Evolutionary conservation across 2,329 filamentous ascomycete genomes (phyloP).

Genomic region (Colletotrichum eremochloae): DNA sequence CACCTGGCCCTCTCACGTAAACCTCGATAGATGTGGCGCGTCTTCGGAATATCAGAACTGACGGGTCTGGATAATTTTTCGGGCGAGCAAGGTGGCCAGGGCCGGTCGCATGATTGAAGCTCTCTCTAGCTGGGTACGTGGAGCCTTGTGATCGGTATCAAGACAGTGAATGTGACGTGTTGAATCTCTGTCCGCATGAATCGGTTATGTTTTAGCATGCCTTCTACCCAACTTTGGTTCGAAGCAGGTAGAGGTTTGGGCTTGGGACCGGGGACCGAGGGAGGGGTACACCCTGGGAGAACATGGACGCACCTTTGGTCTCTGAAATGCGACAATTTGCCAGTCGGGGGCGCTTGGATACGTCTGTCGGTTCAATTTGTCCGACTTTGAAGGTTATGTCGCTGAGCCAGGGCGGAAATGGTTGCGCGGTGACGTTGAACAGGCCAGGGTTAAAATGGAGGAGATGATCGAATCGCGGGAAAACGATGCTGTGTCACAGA

Average conservation of each 20-base stretch:
- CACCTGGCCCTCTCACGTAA: conserved; percentile 41
- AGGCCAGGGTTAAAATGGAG: conserved; percentile 10
- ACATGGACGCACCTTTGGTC: conserved; percentile 27
- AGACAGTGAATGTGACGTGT: conserved; percentile 26
- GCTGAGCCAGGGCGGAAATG: conserved; percentile 23
- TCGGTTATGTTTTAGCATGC: conserved; percentile 44
- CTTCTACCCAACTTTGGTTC: conserved; percentile 36
- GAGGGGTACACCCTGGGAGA: conserved; percentile 30
- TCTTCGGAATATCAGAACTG: conserved; percentile 37
- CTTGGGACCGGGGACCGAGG: conserved; percentile 22
- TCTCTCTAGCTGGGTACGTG: conserved; percentile 37
- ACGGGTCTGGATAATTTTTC: conserved; percentile 36
- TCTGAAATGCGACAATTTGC: conserved; percentile 21
- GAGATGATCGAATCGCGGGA: conserved; percentile 18
- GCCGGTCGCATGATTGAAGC: conserved; percentile 57
- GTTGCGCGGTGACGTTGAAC: conserved; percentile 17
- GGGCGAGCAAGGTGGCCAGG: conserved; percentile 46
- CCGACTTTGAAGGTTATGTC: conserved; percentile 1
- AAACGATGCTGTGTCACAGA: conserved; percentile 26
- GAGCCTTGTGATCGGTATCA: conserved; percentile 27
- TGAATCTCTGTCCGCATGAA: conserved; percentile 42
- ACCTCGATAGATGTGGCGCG: conserved; percentile 31
- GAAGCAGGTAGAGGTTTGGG: conserved; percentile 33
- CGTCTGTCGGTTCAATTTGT: not conserved
- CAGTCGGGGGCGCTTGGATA: not conserved